phyloP scores from a whole-genome alignment of 257 asterid genomes.

The Solanum chilense region DNA sequence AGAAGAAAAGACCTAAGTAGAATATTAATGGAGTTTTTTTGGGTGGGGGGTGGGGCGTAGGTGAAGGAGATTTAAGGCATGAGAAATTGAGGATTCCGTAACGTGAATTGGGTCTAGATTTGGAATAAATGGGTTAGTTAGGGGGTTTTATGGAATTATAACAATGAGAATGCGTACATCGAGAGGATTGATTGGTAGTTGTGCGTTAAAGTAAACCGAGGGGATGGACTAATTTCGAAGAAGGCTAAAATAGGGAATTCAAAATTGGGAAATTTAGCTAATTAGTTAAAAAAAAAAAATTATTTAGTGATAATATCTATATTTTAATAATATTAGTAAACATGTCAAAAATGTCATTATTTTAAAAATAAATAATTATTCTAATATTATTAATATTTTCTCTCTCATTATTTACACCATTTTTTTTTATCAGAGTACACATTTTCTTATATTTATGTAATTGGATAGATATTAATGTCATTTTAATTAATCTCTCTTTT shows the following conservation, averaged over 20 bases:
- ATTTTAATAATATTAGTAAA: too few relatives aligned
- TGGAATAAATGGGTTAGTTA: neutral
- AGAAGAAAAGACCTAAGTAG: neutral
- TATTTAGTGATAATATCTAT: too few relatives aligned
- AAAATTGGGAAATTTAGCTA: too few relatives aligned
- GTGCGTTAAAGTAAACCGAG: neutral
- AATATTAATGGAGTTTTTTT: neutral
- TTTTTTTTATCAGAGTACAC: too few relatives aligned
- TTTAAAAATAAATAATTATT: too few relatives aligned
- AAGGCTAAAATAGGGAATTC: neutral
- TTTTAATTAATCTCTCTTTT: too few relatives aligned
- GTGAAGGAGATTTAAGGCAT: neutral
- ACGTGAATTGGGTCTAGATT: neutral
- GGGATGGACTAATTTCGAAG: neutral
- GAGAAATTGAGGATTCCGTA: neutral
- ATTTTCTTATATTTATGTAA: too few relatives aligned
- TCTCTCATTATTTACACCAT: too few relatives aligned
- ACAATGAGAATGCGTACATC: neutral
- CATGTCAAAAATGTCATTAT: too few relatives aligned
- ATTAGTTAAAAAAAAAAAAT: too few relatives aligned
- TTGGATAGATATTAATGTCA: too few relatives aligned
- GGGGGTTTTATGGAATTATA: neutral
- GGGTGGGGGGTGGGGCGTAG: neutral
- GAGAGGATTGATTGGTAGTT: neutral
- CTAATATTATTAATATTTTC: too few relatives aligned